phyloP scores from a whole-genome alignment of 148 eudicot genomes.

The Rheum nobile region DNA sequence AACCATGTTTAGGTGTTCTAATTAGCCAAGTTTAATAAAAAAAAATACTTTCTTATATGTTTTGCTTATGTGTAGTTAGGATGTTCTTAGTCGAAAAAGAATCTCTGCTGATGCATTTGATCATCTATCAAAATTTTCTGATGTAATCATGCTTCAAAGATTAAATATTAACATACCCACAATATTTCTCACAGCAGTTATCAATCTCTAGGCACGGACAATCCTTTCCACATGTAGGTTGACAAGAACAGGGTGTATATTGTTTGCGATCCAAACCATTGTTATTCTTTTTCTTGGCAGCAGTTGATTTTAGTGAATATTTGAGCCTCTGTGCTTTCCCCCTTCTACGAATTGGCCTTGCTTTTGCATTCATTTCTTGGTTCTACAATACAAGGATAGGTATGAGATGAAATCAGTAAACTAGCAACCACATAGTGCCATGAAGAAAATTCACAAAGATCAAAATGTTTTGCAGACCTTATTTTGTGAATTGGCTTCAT shows the following conservation, averaged over 20 bases:
- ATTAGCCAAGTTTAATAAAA: not conserved
- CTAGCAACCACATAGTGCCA: not conserved
- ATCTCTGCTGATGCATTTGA: not conserved
- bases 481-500: constrained; percentile 28
- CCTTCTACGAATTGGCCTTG: constrained; percentile 59
- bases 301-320: constrained; percentile 71
- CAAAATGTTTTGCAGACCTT: constrained; percentile 26
- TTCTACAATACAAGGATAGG: constrained; percentile 26
- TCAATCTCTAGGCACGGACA: constrained; percentile 71
- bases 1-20: not conserved
- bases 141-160: not conserved
- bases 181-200: constrained; percentile 90
- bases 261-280: constrained; percentile 56
- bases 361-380: constrained; percentile 34
- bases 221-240: constrained; percentile 68
- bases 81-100: not conserved
- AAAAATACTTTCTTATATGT: not conserved
- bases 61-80: not conserved
- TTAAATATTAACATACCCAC: constrained; percentile 45
- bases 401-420: constrained; percentile 4
- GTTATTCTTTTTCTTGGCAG: constrained; percentile 70
- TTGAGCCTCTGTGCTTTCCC: constrained; percentile 69
- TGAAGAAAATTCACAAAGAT: not conserved
- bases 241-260: constrained; percentile 73
- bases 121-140: not conserved